Base-by-base conservation (phyloP, 768 basidiomycete genomes). In the Botryobasidium botryosum region DNA sequence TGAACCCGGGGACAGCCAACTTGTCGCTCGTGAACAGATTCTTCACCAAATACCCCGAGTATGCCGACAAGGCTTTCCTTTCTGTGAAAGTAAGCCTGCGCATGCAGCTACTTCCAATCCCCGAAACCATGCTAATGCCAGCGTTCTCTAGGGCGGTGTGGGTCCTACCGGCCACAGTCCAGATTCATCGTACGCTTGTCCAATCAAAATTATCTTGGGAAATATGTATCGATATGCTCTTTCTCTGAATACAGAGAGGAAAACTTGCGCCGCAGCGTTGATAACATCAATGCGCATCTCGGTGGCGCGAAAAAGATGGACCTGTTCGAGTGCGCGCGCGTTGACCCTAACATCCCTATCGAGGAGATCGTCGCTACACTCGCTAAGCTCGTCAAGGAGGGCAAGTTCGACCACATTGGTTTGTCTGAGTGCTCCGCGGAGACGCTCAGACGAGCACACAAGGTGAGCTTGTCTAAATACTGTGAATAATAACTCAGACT, bases 341-440 rank as follows among this genome's bases (percentile, higher is more conserved):
- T 70, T 17, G 71, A 72, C 26, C 51, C 52, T 5, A 63, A 58
- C 2, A 52, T 62, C 8, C 47, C 68, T 0, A 53, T 77, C 48
- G 74, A 77, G 56, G 64, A 71, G 2, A 51, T 46, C 0, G 57
- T 65, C 46, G 50, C 56, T 36, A 60, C 57, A 13, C 63, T 79
- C n/a, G 59, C 58, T 12, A 61, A 54, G 4, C 56, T 77, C 27
- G 57, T 68, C 44, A 59, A 69, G 24, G 74, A 77, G 50, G 74
- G 75, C 10, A 64, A 70, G 46, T 70, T 77, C 56, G 62, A 67
- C 51, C 67, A 75, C 53, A 74, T 79, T 45, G 74, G 74, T 2
- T 51, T 79, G 45, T 71, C 69, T 1, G 77, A 79, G 55, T 66
- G 67, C 52, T 62, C 60, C 15, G 70, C 65, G 1, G 61, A 57